These are phyloP conservation scores for Dentipellis sp. DNA, from an alignment of 768 basidiomycete genomes.

Conservation along the genomic window DNA sequence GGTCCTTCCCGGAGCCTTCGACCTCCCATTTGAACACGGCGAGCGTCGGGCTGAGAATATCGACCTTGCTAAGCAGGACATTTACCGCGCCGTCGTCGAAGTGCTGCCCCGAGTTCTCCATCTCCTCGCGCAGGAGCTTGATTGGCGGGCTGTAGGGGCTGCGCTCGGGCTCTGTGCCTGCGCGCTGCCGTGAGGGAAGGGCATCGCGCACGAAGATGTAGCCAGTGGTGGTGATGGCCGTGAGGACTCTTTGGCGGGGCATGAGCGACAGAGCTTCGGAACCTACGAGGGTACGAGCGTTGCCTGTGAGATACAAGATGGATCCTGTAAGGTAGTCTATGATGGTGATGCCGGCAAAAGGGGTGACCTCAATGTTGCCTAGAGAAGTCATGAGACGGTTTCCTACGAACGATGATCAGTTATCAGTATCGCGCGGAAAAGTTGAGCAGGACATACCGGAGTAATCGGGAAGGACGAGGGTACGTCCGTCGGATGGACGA, in stretches of 20 bases:
- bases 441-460: conserved; percentile 29
- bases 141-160: conserved; percentile 57
- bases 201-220: conserved; percentile 45
- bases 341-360: conserved; percentile 49
- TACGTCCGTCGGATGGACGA: conserved; percentile 42
- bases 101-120: conserved; percentile 12
- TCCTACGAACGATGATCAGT: conserved; percentile 24
- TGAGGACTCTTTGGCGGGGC: conserved; percentile 44
- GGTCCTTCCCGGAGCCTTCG: conserved; percentile 16
- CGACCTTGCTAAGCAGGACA: conserved; percentile 19
- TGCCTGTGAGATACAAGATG: conserved; percentile 55
- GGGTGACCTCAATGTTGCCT: conserved; percentile 48
- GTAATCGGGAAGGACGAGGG: conserved; percentile 50
- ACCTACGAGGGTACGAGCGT: conserved; percentile 40
- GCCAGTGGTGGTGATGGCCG: conserved; percentile 39
- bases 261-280: conserved; percentile 40
- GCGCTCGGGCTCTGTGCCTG: conserved; percentile 17
- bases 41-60: conserved; percentile 36
- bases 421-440: background rate
- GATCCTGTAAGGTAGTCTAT: conserved; percentile 43
- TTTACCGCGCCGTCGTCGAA: conserved; percentile 21
- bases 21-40: conserved; percentile 45
- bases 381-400: conserved; percentile 57
- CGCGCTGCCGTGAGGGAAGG: conserved; percentile 39
- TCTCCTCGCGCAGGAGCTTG: conserved; percentile 41